phyloP scores from a whole-genome alignment of 139 green algal species.

The Deuterostichococcus epilithicus region DNA sequence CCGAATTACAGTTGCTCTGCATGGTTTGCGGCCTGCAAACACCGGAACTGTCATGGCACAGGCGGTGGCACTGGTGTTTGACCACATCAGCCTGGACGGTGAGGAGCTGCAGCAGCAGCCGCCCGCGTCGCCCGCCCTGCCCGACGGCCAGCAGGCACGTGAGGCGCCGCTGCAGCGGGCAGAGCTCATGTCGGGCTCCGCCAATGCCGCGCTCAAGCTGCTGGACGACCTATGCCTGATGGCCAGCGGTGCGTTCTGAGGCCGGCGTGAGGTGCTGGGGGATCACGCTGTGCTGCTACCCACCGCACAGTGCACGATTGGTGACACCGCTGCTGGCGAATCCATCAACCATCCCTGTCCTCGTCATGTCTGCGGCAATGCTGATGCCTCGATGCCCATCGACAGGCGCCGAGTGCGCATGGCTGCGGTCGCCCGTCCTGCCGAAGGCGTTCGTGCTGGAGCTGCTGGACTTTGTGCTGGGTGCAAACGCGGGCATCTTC shows the following conservation, averaged over 20 bases:
- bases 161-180: not conserved
- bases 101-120: not conserved
- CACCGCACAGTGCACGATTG: too few species aligned
- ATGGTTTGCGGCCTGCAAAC: too few species aligned
- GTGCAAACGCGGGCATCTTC: conserved; percentile 55
- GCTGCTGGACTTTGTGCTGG: conserved; percentile 76
- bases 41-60: not conserved
- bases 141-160: not conserved
- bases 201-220: conserved; percentile 52
- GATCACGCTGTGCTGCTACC: too few species aligned
- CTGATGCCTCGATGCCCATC: too few species aligned
- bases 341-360: too few species aligned
- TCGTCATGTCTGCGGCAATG: too few species aligned
- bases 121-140: not conserved
- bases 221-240: conserved; percentile 60
- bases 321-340: too few species aligned
- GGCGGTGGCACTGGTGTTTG: conserved; percentile 75
- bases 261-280: not conserved
- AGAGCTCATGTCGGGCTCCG: not conserved
- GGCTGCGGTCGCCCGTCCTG: conserved; percentile 55
- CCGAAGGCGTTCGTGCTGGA: conserved; percentile 67
- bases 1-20: too few species aligned
- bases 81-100: conserved; percentile 43
- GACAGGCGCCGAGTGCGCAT: conserved; percentile 26
- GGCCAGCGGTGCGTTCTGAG: conserved; percentile 23